Conservation (phyloP, 2,329 filamentous ascomycete species). For the Hawksworthiomyces lignivorus region DNA sequence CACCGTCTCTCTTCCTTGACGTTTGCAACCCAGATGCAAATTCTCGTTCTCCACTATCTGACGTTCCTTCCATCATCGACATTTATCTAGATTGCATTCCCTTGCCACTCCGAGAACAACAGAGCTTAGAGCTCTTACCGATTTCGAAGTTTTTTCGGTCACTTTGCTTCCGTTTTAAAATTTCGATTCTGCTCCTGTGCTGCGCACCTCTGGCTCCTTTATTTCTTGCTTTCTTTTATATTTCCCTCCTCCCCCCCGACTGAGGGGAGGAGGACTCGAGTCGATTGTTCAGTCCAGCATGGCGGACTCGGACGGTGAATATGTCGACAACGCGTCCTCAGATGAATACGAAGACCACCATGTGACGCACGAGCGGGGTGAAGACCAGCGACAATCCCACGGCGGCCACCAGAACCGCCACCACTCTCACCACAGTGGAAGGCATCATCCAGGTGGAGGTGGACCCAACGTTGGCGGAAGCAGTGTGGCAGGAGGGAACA, state of each 20-base stretch:
- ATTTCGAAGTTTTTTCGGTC: no score
- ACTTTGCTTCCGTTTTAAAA: no score
- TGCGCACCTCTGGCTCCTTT: neutral
- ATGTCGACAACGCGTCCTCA: conserved; percentile 56
- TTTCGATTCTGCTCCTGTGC: neutral
- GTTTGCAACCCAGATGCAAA: no score
- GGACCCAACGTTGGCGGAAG: neutral
- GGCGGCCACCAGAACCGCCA: conserved; percentile 19
- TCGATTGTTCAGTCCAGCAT: conserved; percentile 31
- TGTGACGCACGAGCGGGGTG: conserved; percentile 25
- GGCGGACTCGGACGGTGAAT: conserved; percentile 69
- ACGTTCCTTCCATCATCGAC: no score
- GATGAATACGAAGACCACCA: conserved; percentile 52
- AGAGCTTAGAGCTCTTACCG: no score
- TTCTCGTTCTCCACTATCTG: no score
- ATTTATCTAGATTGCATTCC: no score
- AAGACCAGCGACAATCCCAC: conserved; percentile 8
- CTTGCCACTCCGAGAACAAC: no score
- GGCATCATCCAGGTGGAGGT: conserved; percentile 12
- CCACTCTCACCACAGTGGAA: conserved; percentile 20
- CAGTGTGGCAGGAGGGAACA: no score
- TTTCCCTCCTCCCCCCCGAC: conserved; percentile 2
- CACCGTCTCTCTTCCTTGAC: neutral
- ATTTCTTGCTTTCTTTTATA: neutral
- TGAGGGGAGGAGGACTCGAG: conserved; percentile 3